A percentile compares a stretch with the other conserved stretches of the same genome.
Evolutionary conservation across 352 stramenopile genomes (phyloP).

Genomic region (Poterioochromonas sp.): DNA sequence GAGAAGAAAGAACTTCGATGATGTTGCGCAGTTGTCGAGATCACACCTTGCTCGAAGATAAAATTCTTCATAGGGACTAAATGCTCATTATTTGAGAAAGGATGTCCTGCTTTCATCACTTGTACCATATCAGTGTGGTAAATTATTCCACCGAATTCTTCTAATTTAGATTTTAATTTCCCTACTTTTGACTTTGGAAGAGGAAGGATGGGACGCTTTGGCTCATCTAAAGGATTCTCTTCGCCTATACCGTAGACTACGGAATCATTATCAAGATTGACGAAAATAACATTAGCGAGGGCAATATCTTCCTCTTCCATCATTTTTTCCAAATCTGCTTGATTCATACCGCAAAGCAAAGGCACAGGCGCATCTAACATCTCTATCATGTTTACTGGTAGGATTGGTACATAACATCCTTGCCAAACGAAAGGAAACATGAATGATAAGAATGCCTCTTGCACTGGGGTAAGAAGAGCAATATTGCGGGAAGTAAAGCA

Average conservation of each 20-base stretch:
- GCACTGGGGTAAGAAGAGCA: slow-evolving; percentile 71
- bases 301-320: too few relatives aligned
- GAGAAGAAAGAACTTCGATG: too few relatives aligned
- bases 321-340: slow-evolving; percentile 40
- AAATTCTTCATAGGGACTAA: slow-evolving; percentile 48
- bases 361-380: slow-evolving; percentile 87
- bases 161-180: slow-evolving; percentile 50
- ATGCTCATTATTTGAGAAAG: slow-evolving; percentile 50
- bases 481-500: slow-evolving; percentile 78
- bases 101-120: background rate
- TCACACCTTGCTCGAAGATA: slow-evolving; percentile 46
- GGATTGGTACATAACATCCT: slow-evolving; percentile 81
- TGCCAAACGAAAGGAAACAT: slow-evolving; percentile 87
- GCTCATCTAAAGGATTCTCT: slow-evolving; percentile 21
- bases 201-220: slow-evolving; percentile 36
- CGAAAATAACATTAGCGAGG: slow-evolving; percentile 72
- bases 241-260: slow-evolving; percentile 53
- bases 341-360: slow-evolving; percentile 81
- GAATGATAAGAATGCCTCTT: slow-evolving; percentile 75
- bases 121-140: background rate
- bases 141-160: slow-evolving; percentile 25
- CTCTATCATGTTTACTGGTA: slow-evolving; percentile 77
- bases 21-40: background rate
- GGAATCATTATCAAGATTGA: slow-evolving; percentile 82
- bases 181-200: slow-evolving; percentile 48